phyloP scores from a whole-genome alignment of 2,329 filamentous ascomycete genomes.

The Penicillium sclerotiorum region DNA sequence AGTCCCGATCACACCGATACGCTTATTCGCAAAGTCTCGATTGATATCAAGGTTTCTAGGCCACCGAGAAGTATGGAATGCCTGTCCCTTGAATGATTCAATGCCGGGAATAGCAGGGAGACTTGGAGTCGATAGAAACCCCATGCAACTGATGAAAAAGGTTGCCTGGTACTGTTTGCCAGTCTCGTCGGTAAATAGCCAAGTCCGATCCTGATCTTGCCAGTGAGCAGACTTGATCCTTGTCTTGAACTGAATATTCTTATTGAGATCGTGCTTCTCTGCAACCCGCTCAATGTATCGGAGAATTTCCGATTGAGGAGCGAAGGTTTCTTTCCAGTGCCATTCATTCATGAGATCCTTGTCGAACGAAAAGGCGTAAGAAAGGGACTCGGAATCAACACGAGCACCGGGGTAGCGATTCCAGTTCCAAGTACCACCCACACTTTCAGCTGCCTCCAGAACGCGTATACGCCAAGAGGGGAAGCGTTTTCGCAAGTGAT shows the following conservation, averaged over 20 bases:
- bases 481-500: constrained; percentile 17
- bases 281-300: constrained; percentile 38
- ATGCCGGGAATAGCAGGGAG: constrained; percentile 42
- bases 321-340: constrained; percentile 41
- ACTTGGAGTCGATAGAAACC: constrained; percentile 42
- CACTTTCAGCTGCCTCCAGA: constrained; percentile 15
- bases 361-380: constrained; percentile 39
- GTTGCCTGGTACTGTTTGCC: constrained; percentile 24
- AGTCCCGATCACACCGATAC: constrained; percentile 20
- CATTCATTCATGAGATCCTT: constrained; percentile 30
- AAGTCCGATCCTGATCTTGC: constrained; percentile 31
- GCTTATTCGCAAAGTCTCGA: constrained; percentile 24
- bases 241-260: constrained; percentile 47
- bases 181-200: constrained; percentile 33
- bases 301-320: constrained; percentile 37
- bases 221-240: constrained; percentile 37
- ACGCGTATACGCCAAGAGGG: constrained; percentile 16
- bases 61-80: constrained; percentile 47
- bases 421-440: constrained; percentile 54
- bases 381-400: constrained; percentile 52
- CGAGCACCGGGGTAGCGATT: constrained; percentile 53
- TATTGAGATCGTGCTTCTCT: constrained; percentile 35
- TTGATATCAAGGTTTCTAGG: constrained; percentile 31
- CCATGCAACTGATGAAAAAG: constrained; percentile 44
- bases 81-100: constrained; percentile 42